Evolutionary conservation across 1,284 basidiomycete species (phyloP), one percentile per base, ranked within the genome.

Genomic region (Puccinia coronata): DNA sequence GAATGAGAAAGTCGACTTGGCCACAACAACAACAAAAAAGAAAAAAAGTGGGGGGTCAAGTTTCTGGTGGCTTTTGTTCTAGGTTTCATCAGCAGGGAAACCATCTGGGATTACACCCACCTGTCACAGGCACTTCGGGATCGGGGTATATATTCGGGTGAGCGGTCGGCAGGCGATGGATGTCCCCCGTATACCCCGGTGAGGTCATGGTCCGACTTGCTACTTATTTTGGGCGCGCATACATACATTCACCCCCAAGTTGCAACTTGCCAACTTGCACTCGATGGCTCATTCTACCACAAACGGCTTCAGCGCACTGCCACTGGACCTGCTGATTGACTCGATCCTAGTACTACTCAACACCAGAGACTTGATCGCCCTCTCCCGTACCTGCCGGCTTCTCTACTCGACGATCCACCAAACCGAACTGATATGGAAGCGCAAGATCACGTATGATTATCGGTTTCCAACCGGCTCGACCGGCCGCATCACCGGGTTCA

Each of bases 261-360:
- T n/a, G n/a, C n/a, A n/a, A n/a, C n/a, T n/a, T n/a, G n/a, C n/a
- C n/a, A n/a, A n/a, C n/a, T n/a, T n/a, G 16, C 43, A 47, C 9
- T 8, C 8, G 8, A 63, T 63, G 59, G 59, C 59, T 63, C 34
- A 16, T 39, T 18, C 34, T 63, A 34, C 11, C 28, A 39, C 59
- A 63, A 20, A 18, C 70, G 51, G 70, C 5, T 73, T 73, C 47
- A 39, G 31, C 63, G 51, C 49, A 39, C 61, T 80, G 20, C 77
- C 82, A 16, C 55, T 82, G 25, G 83, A 83, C 36, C 18, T 83
- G 11, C 71, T 83, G 2, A 76, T 82, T 25, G 80, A 82, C 55
- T 34, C 59, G 1, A 69, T 83, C 31, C 57, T 83, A 23, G 82
- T 77, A 34, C 69, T 73, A 41, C 82, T 83, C 12, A 63, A 74